phyloP scores from a whole-genome alignment of 1,284 basidiomycete genomes.

The Tilletiopsis washingtonensis region DNA sequence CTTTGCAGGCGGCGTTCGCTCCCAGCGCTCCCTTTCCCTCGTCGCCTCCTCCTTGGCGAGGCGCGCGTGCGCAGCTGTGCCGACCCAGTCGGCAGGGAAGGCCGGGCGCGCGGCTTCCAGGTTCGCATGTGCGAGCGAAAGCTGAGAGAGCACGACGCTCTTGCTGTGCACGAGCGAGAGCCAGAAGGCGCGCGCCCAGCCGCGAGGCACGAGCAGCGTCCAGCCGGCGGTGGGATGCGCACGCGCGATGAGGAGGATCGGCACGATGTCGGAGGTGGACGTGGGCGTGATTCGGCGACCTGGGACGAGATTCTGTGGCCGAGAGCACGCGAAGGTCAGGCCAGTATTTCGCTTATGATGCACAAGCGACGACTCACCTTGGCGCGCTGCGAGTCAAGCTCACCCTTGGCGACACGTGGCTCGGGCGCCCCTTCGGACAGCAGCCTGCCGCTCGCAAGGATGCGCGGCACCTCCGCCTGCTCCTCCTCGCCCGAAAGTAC shows the following conservation, averaged over 20 bases:
- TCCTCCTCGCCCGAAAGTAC: constrained; percentile 15
- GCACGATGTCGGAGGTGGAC: constrained; percentile 1
- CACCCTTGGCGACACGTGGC: constrained; percentile 33
- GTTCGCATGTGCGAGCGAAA: constrained; percentile 3
- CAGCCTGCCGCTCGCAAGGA: constrained; percentile 19
- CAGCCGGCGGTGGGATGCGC: constrained; percentile 9
- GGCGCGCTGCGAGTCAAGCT: constrained; percentile 35
- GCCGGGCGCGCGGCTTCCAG: constrained; percentile 5
- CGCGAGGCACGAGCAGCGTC: constrained; percentile 38
- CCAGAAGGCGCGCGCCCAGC: constrained; percentile 41
- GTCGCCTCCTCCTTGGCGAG: constrained; percentile 13
- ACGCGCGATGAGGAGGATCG: constrained; percentile 3
- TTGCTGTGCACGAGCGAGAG: constrained; percentile 31
- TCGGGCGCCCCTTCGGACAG: constrained; percentile 12
- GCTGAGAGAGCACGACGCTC: constrained; percentile 26
- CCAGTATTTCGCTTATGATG: too few relatives aligned
- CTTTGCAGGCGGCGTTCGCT: constrained; percentile 33
- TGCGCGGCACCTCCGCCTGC: constrained; percentile 14
- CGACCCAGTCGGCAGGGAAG: constrained; percentile 35
- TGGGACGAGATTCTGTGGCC: not conserved
- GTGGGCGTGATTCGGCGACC: not conserved
- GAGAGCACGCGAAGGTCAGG: too few relatives aligned
- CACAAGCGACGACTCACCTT: not conserved
- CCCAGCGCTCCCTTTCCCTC: constrained; percentile 18
- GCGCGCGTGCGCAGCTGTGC: constrained; percentile 13